Conservation (phyloP, 805 yeast genomes). For the Pichia cephalocereana region DNA sequence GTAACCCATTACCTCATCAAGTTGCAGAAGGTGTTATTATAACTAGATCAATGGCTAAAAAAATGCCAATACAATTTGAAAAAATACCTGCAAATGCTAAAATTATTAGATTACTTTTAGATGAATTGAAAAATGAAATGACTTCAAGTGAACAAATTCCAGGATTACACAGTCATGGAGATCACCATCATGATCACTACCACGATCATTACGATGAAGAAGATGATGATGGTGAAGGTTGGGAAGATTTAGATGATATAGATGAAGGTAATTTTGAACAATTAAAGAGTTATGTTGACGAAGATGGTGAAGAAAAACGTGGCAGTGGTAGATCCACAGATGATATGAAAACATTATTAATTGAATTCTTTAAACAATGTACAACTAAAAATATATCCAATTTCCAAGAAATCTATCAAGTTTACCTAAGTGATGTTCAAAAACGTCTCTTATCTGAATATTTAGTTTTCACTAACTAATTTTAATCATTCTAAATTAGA, state of each 20-base stretch:
- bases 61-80: conserved; percentile 52
- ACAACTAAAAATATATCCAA: conserved; percentile 38
- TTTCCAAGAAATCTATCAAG: conserved; percentile 44
- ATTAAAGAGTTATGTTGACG: conserved; percentile 46
- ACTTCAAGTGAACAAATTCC: background rate
- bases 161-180: background rate
- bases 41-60: conserved; percentile 77
- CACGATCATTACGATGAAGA: conserved; percentile 24
- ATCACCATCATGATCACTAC: background rate
- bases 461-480: conserved; percentile 18
- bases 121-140: conserved; percentile 61
- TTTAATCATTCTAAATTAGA: background rate
- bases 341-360: conserved; percentile 30
- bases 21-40: conserved; percentile 50
- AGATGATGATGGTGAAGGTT: conserved; percentile 68
- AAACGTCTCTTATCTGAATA: conserved; percentile 41
- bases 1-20: conserved; percentile 58
- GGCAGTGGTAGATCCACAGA: conserved; percentile 20
- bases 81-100: conserved; percentile 61
- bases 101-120: conserved; percentile 59
- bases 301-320: conserved; percentile 24
- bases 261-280: conserved; percentile 40
- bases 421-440: conserved; percentile 40
- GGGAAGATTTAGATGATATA: conserved; percentile 57
- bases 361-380: conserved; percentile 48